Conservation (phyloP, 108 stramenopile species). For the Nitzschia sp. region DNA sequence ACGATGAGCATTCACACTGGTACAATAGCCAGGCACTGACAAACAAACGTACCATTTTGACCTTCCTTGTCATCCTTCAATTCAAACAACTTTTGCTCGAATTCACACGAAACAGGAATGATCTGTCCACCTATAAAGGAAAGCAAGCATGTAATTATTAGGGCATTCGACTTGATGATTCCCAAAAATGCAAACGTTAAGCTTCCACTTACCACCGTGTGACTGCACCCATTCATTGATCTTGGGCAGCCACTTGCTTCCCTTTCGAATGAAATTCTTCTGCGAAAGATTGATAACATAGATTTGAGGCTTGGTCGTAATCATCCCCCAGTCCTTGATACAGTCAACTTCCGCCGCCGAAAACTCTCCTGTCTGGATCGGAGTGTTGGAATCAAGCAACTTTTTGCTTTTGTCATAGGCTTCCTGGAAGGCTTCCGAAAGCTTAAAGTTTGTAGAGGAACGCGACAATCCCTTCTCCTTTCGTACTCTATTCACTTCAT, state of each 20-base stretch:
- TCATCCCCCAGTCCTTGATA: constrained; percentile 87
- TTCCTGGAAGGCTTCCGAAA: constrained; percentile 66
- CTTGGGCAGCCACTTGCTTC: constrained; percentile 94
- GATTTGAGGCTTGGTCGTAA: constrained; percentile 98
- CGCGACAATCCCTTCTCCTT: constrained; percentile 86
- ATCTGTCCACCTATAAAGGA: constrained; percentile 71
- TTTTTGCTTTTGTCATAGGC: constrained; percentile 81
- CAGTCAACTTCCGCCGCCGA: constrained; percentile 83
- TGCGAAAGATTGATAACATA: constrained; percentile 96
- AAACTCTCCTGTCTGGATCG: constrained; percentile 87
- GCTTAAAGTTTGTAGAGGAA: constrained; percentile 55
- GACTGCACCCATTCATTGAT: constrained; percentile 94
- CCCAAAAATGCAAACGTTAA: no score
- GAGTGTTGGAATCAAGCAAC: constrained; percentile 81
- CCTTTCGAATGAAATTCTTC: constrained; percentile 96
- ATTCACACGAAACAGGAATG: constrained; percentile 98
- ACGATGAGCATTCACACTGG: background rate
- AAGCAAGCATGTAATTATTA: background rate
- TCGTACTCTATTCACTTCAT: constrained; percentile 76
- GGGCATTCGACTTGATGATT: no score
- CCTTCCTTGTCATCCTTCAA: constrained; percentile 71
- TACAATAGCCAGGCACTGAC: background rate
- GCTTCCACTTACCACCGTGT: constrained; percentile 84
- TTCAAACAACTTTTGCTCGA: constrained; percentile 91
- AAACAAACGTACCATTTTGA: constrained; percentile 58